These are phyloP conservation scores for Phyllachora maydis DNA, from an alignment of 2,329 filamentous ascomycete genomes.

Conservation along the genomic window DNA sequence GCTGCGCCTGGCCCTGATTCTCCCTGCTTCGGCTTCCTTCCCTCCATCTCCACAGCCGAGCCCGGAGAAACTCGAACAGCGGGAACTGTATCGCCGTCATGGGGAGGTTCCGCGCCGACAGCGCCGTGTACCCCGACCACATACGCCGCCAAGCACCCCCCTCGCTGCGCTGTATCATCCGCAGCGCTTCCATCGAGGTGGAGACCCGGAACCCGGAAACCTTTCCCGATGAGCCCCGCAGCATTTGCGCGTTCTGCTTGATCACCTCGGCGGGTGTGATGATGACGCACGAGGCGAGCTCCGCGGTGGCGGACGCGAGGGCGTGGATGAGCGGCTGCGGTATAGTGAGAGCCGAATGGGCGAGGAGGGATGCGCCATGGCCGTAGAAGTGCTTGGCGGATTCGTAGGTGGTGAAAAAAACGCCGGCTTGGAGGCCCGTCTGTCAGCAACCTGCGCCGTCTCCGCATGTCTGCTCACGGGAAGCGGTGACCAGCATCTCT, in stretches of 20 bases:
- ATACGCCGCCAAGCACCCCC: slow-evolving; percentile 35
- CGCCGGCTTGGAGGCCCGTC: slow-evolving; percentile 32
- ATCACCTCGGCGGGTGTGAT: slow-evolving; percentile 78
- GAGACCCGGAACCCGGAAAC: slow-evolving; percentile 8
- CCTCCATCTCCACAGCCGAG: slow-evolving; percentile 21
- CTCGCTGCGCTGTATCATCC: slow-evolving; percentile 21
- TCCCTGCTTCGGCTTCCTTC: slow-evolving; percentile 9
- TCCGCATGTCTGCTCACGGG: too few species aligned
- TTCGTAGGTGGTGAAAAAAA: slow-evolving; percentile 87
- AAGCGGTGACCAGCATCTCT: too few species aligned
- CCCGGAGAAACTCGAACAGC: slow-evolving; percentile 55
- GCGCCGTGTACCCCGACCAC: slow-evolving; percentile 55
- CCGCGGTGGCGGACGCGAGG: slow-evolving; percentile 52
- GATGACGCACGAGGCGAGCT: slow-evolving; percentile 70
- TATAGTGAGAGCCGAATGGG: too few species aligned
- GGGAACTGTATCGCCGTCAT: slow-evolving; percentile 83
- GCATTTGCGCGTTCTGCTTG: slow-evolving; percentile 86
- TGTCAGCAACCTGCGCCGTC: not conserved
- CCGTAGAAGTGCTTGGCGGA: slow-evolving; percentile 44
- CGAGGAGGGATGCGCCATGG: slow-evolving; percentile 20
- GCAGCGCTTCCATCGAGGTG: slow-evolving; percentile 28
- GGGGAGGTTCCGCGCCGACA: slow-evolving; percentile 66
- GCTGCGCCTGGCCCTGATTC: slow-evolving; percentile 2
- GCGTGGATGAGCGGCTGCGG: slow-evolving; percentile 54
- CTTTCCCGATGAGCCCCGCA: slow-evolving; percentile 18